A percentile compares a stretch with the other conserved stretches of the same genome.
phyloP scores from a whole-genome alignment of 352 stramenopile species.

The Paralagenidium karlingii region DNA sequence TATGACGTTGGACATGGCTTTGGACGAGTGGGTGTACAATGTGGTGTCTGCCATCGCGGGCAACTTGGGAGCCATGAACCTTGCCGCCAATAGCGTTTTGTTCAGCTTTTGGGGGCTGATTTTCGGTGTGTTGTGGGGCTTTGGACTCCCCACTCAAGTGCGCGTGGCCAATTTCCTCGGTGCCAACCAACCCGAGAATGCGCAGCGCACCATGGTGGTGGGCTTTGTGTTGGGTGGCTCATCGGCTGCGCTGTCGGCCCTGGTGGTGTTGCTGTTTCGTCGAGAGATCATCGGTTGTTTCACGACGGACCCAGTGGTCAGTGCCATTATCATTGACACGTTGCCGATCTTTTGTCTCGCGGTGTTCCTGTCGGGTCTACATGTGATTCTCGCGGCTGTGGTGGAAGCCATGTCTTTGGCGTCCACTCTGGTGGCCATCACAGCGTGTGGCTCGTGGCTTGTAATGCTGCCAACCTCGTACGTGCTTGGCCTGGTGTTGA shows the following conservation, averaged over 20 bases:
- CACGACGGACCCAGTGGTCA: conserved; percentile 29
- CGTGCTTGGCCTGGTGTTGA: conserved; percentile 25
- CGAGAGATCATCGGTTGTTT: no score
- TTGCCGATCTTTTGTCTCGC: conserved; percentile 38
- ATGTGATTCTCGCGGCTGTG: conserved; percentile 30
- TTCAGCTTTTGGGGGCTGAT: conserved; percentile 77
- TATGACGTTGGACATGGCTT: conserved; percentile 71
- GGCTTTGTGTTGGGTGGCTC: conserved; percentile 57
- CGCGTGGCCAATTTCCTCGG: conserved; percentile 67
- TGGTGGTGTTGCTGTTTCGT: conserved; percentile 39
- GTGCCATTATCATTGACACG: conserved; percentile 31
- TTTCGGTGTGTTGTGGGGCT: conserved; percentile 73
- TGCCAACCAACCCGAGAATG: conserved; percentile 43
- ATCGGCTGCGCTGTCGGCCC: conserved; percentile 20
- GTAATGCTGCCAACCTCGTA: conserved; percentile 44
- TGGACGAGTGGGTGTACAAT: no score
- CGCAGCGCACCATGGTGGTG: conserved; percentile 39
- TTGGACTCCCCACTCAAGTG: conserved; percentile 61
- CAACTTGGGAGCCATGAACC: conserved; percentile 35
- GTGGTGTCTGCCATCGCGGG: no score
- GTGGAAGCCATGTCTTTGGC: conserved; percentile 41
- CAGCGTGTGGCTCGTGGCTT: conserved; percentile 38
- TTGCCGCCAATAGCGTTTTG: conserved; percentile 71
- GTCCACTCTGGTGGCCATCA: conserved; percentile 29
- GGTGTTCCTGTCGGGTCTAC: conserved; percentile 40